Percentiles rank a stretch among this genome's conserved stretches.
These are phyloP conservation scores for Cichorium intybus DNA, from an alignment of 140 eudicot species.

Conservation along the genomic window DNA sequence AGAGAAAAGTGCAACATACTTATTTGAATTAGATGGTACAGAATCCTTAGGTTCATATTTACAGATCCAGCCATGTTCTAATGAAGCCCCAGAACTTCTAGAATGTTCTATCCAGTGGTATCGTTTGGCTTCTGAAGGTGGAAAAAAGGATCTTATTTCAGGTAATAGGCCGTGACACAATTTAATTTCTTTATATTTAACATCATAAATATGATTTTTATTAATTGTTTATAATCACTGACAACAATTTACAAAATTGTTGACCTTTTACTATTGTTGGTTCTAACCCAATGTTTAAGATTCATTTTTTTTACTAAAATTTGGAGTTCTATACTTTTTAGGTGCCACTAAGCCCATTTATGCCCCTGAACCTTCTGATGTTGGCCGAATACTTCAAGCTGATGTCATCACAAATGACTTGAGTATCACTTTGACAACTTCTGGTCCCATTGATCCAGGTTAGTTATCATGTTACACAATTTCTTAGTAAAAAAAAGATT, in stretches of 20 bases:
- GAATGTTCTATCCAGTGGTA: conserved; percentile 92
- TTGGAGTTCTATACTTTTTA: conserved; percentile 7
- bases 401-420: conserved; percentile 40
- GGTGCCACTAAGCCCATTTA: conserved; percentile 87
- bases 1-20: conserved; percentile 36
- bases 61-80: conserved; percentile 55
- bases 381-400: conserved; percentile 70
- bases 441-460: conserved; percentile 98
- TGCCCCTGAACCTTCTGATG: conserved; percentile 98
- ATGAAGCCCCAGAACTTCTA: conserved; percentile 59
- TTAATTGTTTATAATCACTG: too few species aligned
- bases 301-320: too few species aligned
- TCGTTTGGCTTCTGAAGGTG: conserved; percentile 61
- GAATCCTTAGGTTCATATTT: conserved; percentile 82
- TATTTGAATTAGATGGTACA: conserved; percentile 77
- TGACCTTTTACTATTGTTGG: too few species aligned
- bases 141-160: conserved; percentile 75
- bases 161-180: conserved; percentile 38
- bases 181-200: too few species aligned
- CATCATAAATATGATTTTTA: too few species aligned
- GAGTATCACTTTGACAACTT: conserved; percentile 50
- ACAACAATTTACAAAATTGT: too few species aligned
- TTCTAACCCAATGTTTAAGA: too few species aligned
- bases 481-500: not conserved
- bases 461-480: too few species aligned